These are phyloP conservation scores for Pestalotiopsis sp. DNA, from an alignment of 2,329 filamentous ascomycete genomes.

Conservation along the genomic window DNA sequence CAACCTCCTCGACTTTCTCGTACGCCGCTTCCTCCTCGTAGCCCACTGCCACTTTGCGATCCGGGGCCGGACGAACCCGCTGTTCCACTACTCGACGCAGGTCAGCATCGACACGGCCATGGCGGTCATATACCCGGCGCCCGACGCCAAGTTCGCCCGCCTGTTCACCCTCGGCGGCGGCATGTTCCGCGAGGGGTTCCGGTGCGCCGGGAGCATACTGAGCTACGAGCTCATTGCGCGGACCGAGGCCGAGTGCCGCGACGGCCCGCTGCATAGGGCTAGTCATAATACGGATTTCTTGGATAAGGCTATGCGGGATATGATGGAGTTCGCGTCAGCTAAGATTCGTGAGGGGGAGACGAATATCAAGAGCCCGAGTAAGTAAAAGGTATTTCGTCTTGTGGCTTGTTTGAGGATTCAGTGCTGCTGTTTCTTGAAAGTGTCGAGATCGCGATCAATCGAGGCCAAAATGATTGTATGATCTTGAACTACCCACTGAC, in stretches of 20 bases:
- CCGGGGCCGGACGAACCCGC: conserved; percentile 43
- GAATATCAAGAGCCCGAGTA: conserved; percentile 52
- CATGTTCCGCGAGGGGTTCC: conserved; percentile 40
- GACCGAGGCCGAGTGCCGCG: conserved; percentile 27
- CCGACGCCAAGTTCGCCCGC: conserved; percentile 37
- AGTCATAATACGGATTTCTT: conserved; percentile 31
- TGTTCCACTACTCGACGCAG: conserved; percentile 53
- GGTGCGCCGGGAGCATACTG: conserved; percentile 31
- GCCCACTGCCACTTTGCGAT: conserved; percentile 53
- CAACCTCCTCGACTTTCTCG: conserved; percentile 53
- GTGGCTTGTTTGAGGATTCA: neutral
- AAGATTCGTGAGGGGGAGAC: conserved; percentile 50
- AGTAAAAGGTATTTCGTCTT: neutral
- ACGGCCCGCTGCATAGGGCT: conserved; percentile 23
- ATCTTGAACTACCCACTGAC: neutral
- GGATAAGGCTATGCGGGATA: conserved; percentile 31
- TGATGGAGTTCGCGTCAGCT: conserved; percentile 30
- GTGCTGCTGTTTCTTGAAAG: too few relatives aligned
- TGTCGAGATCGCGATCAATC: too few relatives aligned
- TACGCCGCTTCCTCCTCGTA: conserved; percentile 57
- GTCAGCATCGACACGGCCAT: conserved; percentile 46
- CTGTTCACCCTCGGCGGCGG: conserved; percentile 41
- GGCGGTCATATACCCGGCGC: conserved; percentile 32
- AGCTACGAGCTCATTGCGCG: conserved; percentile 39
- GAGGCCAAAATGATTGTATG: too few relatives aligned